A percentile compares a stretch with the other conserved stretches of the same genome.
Evolutionary conservation across 352 stramenopile genomes (phyloP).

Genomic region (Phytophthora melonis): DNA sequence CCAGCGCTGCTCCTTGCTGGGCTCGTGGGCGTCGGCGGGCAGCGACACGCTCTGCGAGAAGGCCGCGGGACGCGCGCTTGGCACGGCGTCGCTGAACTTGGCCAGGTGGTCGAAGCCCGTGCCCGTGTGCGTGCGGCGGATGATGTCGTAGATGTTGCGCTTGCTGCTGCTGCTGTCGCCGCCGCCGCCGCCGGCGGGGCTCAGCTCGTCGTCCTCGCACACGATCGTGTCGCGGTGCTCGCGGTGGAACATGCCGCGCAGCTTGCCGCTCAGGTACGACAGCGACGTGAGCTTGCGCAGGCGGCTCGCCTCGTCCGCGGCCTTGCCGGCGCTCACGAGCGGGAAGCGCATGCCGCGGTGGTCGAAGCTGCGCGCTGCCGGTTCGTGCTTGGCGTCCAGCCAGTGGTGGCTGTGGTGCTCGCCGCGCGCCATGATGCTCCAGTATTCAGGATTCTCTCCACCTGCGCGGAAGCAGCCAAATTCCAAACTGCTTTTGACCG

Average conservation of each 20-base stretch:
- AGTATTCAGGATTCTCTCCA: neutral
- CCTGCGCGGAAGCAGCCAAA: slow-evolving; percentile 26
- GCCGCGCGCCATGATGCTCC: slow-evolving; percentile 12
- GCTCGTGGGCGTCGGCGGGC: slow-evolving; percentile 46
- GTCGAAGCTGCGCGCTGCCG: slow-evolving; percentile 6
- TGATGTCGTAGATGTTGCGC: slow-evolving; percentile 65
- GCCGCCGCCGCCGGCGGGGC: neutral
- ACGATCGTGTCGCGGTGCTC: slow-evolving; percentile 69
- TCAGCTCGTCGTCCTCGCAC: slow-evolving; percentile 67
- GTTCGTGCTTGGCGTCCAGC: slow-evolving; percentile 24
- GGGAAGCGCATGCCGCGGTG: slow-evolving; percentile 14
- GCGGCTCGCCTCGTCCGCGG: slow-evolving; percentile 45
- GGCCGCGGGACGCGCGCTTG: neutral
- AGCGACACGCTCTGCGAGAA: slow-evolving; percentile 33
- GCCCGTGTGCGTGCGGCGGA: slow-evolving; percentile 37
- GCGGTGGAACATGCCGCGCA: slow-evolving; percentile 62
- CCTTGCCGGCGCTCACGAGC: slow-evolving; percentile 24
- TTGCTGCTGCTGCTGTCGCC: neutral
- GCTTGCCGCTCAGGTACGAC: slow-evolving; percentile 61
- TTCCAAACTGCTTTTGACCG: slow-evolving; percentile 38
- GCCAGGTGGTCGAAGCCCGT: slow-evolving; percentile 32
- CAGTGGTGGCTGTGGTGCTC: neutral
- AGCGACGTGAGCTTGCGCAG: slow-evolving; percentile 73
- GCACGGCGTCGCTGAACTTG: slow-evolving; percentile 31
- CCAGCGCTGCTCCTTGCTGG: slow-evolving; percentile 77